Conservation (phyloP, 2,329 filamentous ascomycete genomes). For the Pseudofabraea citricarpa region DNA sequence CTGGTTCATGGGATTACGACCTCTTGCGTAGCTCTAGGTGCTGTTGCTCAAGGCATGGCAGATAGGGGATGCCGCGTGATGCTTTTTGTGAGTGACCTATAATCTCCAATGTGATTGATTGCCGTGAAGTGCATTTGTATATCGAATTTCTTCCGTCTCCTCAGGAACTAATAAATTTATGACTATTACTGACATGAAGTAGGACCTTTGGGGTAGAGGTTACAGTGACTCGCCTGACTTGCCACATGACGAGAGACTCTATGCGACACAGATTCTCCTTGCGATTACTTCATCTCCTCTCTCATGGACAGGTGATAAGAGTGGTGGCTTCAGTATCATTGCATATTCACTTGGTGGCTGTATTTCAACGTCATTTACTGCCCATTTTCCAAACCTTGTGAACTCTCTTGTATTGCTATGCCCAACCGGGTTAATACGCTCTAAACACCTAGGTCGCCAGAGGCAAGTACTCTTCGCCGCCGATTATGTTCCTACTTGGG, state of each 20-base stretch:
- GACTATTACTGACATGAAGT: background rate
- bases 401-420: slow-evolving; percentile 69
- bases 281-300: slow-evolving; percentile 56
- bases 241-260: slow-evolving; percentile 56
- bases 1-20: slow-evolving; percentile 77
- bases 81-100: slow-evolving; percentile 58
- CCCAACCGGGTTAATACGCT: slow-evolving; percentile 66
- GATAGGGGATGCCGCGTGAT: slow-evolving; percentile 66
- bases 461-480: background rate
- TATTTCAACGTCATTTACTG: slow-evolving; percentile 62
- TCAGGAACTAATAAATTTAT: no score
- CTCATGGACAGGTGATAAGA: slow-evolving; percentile 41
- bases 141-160: no score
- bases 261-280: slow-evolving; percentile 58
- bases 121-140: no score
- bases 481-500: background rate
- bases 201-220: slow-evolving; percentile 71
- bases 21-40: slow-evolving; percentile 62
- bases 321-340: slow-evolving; percentile 58
- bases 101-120: no score
- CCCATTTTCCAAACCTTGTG: slow-evolving; percentile 63
- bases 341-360: slow-evolving; percentile 78
- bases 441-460: slow-evolving; percentile 37
- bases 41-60: slow-evolving; percentile 60
- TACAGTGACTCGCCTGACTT: slow-evolving; percentile 61